phyloP scores from a whole-genome alignment of 768 basidiomycete genomes.

The Phanerodontia chrysosporium region DNA sequence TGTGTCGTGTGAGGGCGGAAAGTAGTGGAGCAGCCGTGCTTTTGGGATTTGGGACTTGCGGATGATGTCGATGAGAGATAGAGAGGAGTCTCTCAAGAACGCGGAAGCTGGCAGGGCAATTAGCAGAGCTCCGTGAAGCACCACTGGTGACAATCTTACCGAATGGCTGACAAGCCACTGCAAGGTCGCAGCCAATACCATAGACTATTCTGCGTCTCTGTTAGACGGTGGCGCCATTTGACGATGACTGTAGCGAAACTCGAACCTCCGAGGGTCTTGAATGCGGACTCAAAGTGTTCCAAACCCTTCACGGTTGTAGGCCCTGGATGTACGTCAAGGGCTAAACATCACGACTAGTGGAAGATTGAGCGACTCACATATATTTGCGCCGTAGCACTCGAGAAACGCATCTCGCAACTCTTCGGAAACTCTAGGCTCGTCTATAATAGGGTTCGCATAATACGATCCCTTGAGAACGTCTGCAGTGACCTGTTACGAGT shows the following conservation, averaged over 20 bases:
- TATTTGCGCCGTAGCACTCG: constrained; percentile 85
- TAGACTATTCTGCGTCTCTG: constrained; percentile 88
- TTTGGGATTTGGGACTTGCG: constrained; percentile 81
- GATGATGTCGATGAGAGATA: constrained; percentile 73
- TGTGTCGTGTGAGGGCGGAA: constrained; percentile 55
- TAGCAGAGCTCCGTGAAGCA: background rate
- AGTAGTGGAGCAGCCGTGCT: constrained; percentile 93
- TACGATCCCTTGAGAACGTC: constrained; percentile 90
- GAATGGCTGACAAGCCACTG: constrained; percentile 87
- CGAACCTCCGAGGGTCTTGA: constrained; percentile 79
- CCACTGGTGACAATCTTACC: constrained; percentile 52
- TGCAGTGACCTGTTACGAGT: constrained; percentile 20
- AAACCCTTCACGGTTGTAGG: constrained; percentile 55
- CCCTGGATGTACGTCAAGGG: constrained; percentile 50
- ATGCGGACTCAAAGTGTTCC: constrained; percentile 79
- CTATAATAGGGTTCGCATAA: constrained; percentile 84
- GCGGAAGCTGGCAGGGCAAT: constrained; percentile 45
- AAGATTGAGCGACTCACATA: constrained; percentile 51
- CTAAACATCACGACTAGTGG: background rate
- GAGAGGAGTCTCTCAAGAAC: constrained; percentile 58
- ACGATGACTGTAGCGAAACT: too few species aligned
- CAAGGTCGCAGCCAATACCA: constrained; percentile 75
- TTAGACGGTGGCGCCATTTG: too few species aligned
- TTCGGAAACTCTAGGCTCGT: constrained; percentile 54
- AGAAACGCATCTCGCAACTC: constrained; percentile 55